A percentile compares a stretch with the other conserved stretches of the same genome.
These are phyloP conservation scores for Termitomyces sp. DNA, from an alignment of 1,284 basidiomycete genomes.

Conservation along the genomic window DNA sequence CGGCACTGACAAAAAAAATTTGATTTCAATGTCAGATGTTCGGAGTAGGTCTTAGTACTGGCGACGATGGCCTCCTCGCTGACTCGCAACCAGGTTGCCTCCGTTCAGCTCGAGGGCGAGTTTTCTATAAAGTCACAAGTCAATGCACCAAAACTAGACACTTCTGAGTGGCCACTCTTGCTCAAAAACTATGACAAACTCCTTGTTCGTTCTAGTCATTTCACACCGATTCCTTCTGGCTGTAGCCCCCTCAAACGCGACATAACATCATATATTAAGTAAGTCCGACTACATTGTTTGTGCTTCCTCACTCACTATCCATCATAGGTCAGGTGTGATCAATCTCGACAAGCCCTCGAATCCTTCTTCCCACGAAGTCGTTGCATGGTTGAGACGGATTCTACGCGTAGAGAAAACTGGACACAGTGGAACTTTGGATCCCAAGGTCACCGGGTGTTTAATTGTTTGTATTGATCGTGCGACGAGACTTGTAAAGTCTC, in stretches of 20 bases:
- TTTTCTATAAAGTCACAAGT: constrained; percentile 82
- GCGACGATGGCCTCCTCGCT: constrained; percentile 46
- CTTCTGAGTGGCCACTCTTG: constrained; percentile 95
- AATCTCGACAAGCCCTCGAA: constrained; percentile 99
- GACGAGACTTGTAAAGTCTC: constrained; percentile 98
- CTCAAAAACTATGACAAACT: constrained; percentile 99
- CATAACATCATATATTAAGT: constrained; percentile 89
- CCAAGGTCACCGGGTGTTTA: constrained; percentile 97
- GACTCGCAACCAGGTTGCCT: constrained; percentile 62
- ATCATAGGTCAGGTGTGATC: constrained; percentile 86
- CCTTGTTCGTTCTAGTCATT: constrained; percentile 92
- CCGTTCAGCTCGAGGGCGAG: constrained; percentile 71
- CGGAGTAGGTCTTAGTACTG: constrained; percentile 6
- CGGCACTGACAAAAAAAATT: constrained; percentile 10
- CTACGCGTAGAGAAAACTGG: constrained; percentile 97
- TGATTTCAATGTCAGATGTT: constrained; percentile 10
- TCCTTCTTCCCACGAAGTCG: constrained; percentile 99
- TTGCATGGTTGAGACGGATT: constrained; percentile 97
- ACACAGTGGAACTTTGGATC: constrained; percentile 96
- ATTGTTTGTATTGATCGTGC: constrained; percentile 99
- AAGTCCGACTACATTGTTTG: constrained; percentile 17
- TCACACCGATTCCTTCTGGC: constrained; percentile 93
- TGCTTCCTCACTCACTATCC: constrained; percentile 3
- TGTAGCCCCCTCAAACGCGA: constrained; percentile 93
- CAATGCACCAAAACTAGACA: constrained; percentile 77